Evolutionary conservation across 768 basidiomycete species (phyloP).

Genomic region (Lepiota subincarnata): DNA sequence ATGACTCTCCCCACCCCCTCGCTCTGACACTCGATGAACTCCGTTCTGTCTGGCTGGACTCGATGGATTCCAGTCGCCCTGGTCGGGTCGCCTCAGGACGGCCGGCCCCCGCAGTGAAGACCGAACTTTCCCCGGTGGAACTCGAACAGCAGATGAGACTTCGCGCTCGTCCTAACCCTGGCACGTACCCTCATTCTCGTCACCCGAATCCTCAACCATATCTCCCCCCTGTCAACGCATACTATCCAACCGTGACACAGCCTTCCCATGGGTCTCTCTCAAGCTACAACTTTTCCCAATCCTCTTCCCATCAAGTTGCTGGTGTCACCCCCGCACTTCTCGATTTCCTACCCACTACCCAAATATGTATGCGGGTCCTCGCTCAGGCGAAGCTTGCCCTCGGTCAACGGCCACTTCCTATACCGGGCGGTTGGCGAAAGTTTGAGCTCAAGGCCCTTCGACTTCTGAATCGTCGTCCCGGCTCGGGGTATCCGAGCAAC

Average conservation of each 20-base stretch:
- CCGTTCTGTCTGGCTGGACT: slow-evolving; percentile 55
- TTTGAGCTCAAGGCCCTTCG: slow-evolving; percentile 4
- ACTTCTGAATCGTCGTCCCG: neutral
- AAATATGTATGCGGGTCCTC: slow-evolving; percentile 24
- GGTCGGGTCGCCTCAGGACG: neutral
- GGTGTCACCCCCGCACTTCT: slow-evolving; percentile 29
- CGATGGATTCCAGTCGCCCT: slow-evolving; percentile 21
- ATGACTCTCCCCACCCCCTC: slow-evolving; percentile 37
- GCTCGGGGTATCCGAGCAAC: slow-evolving; percentile 59
- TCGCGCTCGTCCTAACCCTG: neutral
- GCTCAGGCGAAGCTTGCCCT: slow-evolving; percentile 21
- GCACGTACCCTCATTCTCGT: slow-evolving; percentile 12
- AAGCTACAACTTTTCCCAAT: slow-evolving; percentile 1
- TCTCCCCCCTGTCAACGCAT: slow-evolving; percentile 26
- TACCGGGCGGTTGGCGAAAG: slow-evolving; percentile 16
- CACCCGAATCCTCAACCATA: slow-evolving; percentile 26
- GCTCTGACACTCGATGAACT: slow-evolving; percentile 56
- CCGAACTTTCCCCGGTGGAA: slow-evolving; percentile 25
- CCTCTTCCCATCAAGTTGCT: slow-evolving; percentile 17
- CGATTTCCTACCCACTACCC: slow-evolving; percentile 28
- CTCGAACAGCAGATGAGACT: slow-evolving; percentile 10
- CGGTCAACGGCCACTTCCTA: slow-evolving; percentile 22
- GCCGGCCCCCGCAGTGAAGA: slow-evolving; percentile 21
- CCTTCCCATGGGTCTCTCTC: neutral
- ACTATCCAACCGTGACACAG: slow-evolving; percentile 19